These are phyloP conservation scores for Melaleuca quinquenervia DNA, from an alignment of 345 rosid species.

Conservation along the genomic window DNA sequence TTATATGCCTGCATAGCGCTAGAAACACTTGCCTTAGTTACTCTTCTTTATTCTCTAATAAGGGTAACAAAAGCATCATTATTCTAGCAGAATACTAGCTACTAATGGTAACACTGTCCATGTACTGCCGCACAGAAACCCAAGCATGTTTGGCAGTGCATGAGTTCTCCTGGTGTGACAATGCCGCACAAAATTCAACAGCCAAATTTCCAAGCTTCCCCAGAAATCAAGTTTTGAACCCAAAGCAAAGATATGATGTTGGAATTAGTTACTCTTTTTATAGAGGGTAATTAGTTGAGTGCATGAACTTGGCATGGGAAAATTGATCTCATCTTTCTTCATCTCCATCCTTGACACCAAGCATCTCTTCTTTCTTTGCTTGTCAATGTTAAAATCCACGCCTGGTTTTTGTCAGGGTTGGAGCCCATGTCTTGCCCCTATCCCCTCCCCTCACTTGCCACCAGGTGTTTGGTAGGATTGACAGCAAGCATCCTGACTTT, in stretches of 20 bases:
- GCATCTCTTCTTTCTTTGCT: not conserved
- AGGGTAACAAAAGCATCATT: not conserved
- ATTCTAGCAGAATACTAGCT: not conserved
- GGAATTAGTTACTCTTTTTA: not conserved
- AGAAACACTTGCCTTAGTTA: not conserved
- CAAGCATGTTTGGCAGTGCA: not conserved
- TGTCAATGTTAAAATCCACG: not conserved
- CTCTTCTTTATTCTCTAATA: not conserved
- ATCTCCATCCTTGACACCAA: not conserved
- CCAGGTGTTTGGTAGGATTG: not conserved
- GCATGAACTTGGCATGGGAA: not conserved
- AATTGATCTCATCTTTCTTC: not conserved
- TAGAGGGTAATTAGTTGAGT: not conserved
- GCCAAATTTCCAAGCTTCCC: not conserved
- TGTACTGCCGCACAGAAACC: not conserved
- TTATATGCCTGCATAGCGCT: conserved; percentile 44
- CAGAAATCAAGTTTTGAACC: not conserved
- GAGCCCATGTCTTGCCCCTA: not conserved
- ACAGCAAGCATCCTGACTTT: not conserved
- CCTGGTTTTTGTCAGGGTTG: not conserved
- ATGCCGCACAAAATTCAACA: not conserved
- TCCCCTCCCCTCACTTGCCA: not conserved
- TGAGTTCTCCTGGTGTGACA: not conserved
- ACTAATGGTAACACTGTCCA: not conserved
- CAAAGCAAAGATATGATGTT: not conserved